These are phyloP conservation scores for Tubosaeta brunneosetosa DNA, from an alignment of 768 basidiomycete species.

Conservation along the genomic window DNA sequence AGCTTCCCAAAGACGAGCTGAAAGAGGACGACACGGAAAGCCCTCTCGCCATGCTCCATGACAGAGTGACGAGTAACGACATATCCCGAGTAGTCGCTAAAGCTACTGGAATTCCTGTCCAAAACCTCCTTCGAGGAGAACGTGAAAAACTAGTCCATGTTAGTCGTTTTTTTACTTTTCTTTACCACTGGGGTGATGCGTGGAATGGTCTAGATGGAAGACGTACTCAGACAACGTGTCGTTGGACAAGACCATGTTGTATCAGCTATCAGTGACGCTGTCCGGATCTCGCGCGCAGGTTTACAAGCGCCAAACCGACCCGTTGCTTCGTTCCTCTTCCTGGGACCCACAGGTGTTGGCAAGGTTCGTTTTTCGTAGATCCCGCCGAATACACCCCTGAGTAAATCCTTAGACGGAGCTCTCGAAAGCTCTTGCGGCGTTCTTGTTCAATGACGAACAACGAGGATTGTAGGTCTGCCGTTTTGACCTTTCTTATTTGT, in stretches of 20 bases:
- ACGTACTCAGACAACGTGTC: constrained; percentile 63
- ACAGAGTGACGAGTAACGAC: constrained; percentile 84
- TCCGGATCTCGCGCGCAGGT: constrained; percentile 89
- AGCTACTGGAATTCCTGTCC: constrained; percentile 86
- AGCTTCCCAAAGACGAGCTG: constrained; percentile 55
- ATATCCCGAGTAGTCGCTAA: constrained; percentile 86
- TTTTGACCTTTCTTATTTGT: not conserved
- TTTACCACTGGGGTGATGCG: not conserved
- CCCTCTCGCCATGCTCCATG: constrained; percentile 68
- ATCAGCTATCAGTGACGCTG: constrained; percentile 79
- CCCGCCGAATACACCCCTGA: not conserved
- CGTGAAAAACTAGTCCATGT: constrained; percentile 86
- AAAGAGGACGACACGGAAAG: constrained; percentile 40
- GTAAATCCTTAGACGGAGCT: constrained; percentile 59
- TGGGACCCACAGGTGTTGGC: constrained; percentile 85
- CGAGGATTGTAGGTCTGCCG: constrained; percentile 63
- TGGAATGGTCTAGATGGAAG: constrained; percentile 69
- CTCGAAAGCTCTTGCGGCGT: constrained; percentile 81
- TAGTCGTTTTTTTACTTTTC: constrained; percentile 24
- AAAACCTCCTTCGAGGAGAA: constrained; percentile 85
- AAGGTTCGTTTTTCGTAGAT: constrained; percentile 42
- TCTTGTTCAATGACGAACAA: constrained; percentile 87
- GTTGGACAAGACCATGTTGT: constrained; percentile 94
- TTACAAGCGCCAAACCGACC: constrained; percentile 85
- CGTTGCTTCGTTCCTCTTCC: constrained; percentile 88